Percentiles rank a stretch among this genome's conserved stretches.
These are phyloP conservation scores for Trichophyton mentagrophytes DNA, from an alignment of 2,329 filamentous ascomycete species.

Conservation along the genomic window DNA sequence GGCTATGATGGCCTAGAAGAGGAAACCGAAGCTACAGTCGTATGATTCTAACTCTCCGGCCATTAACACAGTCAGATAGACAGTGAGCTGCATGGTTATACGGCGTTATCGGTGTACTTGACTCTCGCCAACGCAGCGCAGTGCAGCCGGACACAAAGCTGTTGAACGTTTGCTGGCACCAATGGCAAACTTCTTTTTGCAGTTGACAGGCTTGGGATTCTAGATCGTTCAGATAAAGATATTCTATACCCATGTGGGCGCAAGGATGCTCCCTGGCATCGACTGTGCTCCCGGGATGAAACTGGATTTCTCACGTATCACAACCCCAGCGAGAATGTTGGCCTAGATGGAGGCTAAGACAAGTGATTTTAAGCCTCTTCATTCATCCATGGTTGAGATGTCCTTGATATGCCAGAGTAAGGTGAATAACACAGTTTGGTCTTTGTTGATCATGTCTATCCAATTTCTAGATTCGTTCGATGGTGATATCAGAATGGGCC, in stretches of 20 bases:
- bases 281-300: background rate
- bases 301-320: background rate
- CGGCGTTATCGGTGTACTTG: background rate
- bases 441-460: background rate
- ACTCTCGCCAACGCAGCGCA: background rate
- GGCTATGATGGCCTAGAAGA: background rate
- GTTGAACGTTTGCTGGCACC: background rate
- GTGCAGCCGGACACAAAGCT: background rate
- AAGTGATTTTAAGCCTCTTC: background rate
- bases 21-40: background rate
- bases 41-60: background rate
- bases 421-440: background rate
- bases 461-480: background rate
- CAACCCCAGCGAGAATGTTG: background rate
- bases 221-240: background rate
- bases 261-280: background rate
- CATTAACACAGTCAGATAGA: background rate
- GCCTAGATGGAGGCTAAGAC: background rate
- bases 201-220: background rate
- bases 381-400: background rate
- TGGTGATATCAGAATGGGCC: background rate
- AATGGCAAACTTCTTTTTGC: background rate
- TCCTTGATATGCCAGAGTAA: background rate
- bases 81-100: background rate
- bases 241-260: background rate